Conservation (phyloP, 2,329 filamentous ascomycete species). For the Fusarium begoniae region DNA sequence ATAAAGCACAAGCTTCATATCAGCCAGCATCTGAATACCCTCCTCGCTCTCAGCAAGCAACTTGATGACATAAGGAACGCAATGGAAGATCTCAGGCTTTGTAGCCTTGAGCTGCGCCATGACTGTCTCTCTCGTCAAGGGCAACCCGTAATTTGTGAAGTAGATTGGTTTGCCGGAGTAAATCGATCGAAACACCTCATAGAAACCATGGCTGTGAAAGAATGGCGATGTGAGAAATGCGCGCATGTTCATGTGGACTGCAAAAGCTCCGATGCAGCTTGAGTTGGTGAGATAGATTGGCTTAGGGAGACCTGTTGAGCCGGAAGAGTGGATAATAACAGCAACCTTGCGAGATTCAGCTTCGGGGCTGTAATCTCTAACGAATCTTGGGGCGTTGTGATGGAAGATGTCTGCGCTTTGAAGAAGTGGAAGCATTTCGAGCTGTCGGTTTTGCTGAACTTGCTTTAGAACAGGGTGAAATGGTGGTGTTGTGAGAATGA, state of each 20-base stretch:
- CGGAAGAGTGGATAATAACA: slow-evolving; percentile 49
- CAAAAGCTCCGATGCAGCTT: slow-evolving; percentile 59
- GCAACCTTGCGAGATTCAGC: slow-evolving; percentile 28
- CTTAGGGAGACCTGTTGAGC: slow-evolving; percentile 70
- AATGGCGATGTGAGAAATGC: slow-evolving; percentile 66
- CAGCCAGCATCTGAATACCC: slow-evolving; percentile 58
- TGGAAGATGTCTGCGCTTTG: slow-evolving; percentile 4
- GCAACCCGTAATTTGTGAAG: slow-evolving; percentile 64
- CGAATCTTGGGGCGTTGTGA: slow-evolving; percentile 25
- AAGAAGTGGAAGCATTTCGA: slow-evolving; percentile 23
- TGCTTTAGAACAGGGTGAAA: slow-evolving; percentile 28
- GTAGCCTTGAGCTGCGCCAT: slow-evolving; percentile 51
- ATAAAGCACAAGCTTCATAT: slow-evolving; percentile 63
- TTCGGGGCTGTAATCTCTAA: slow-evolving; percentile 23
- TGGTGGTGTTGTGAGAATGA: slow-evolving; percentile 26
- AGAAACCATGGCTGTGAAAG: slow-evolving; percentile 68
- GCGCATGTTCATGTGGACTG: slow-evolving; percentile 50
- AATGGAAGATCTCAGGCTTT: slow-evolving; percentile 63
- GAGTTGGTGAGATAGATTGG: slow-evolving; percentile 68
- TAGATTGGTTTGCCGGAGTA: slow-evolving; percentile 59
- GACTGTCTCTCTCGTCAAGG: slow-evolving; percentile 61
- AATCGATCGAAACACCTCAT: slow-evolving; percentile 62
- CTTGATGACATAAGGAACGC: slow-evolving; percentile 72
- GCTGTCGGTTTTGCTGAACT: slow-evolving; percentile 19
- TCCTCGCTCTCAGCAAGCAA: slow-evolving; percentile 66